These are phyloP conservation scores for Pleodorina starrii DNA, from an alignment of 139 green algal genomes.

Conservation along the genomic window DNA sequence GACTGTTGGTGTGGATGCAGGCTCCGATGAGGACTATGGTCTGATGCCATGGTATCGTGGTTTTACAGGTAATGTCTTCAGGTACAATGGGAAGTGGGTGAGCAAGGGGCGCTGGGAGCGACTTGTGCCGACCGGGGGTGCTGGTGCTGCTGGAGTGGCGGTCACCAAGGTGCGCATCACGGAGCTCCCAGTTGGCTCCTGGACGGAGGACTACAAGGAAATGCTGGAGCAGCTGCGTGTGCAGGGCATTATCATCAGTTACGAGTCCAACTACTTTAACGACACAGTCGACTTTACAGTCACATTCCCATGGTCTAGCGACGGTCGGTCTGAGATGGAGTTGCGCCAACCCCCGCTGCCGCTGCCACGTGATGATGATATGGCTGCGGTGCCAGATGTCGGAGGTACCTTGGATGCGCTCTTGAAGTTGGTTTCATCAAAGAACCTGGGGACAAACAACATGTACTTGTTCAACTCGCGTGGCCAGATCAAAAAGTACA, in stretches of 20 bases:
- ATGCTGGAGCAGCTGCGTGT: neutral
- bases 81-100: too few species aligned
- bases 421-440: neutral
- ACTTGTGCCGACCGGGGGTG: too few species aligned
- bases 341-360: too few species aligned
- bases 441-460: neutral
- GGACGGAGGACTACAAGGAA: conserved; percentile 43
- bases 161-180: neutral
- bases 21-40: neutral
- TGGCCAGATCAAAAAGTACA: neutral
- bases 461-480: neutral
- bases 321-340: too few species aligned
- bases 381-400: neutral
- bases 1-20: neutral
- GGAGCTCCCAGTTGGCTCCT: conserved; percentile 33
- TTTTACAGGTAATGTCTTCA: neutral
- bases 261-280: neutral
- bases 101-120: too few species aligned
- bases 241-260: neutral
- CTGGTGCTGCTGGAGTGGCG: too few species aligned
- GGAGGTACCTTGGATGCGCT: neutral
- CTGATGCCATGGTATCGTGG: neutral
- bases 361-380: neutral
- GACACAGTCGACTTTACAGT: neutral
- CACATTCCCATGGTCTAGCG: neutral